These are phyloP conservation scores for Dalbergia cochinchinensis DNA, from an alignment of 306 rosid genomes.

Conservation along the genomic window DNA sequence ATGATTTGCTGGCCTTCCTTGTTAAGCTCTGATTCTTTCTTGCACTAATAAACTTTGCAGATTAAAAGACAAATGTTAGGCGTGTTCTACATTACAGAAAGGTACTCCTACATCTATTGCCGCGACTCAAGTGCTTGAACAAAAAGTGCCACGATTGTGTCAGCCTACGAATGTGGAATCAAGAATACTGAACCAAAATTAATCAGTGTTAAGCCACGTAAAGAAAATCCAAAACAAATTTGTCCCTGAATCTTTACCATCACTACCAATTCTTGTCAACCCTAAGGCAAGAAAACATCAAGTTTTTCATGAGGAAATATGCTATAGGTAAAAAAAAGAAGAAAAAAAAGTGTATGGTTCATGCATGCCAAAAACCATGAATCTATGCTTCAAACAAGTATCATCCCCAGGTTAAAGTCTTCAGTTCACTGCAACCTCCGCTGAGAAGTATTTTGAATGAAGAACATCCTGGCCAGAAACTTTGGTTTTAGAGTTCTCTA, in stretches of 20 bases:
- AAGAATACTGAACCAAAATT: constrained; percentile 28
- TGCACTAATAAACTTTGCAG: too few relatives aligned
- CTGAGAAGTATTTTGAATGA: constrained; percentile 57
- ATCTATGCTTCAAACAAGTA: constrained; percentile 34
- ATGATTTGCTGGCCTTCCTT: too few relatives aligned
- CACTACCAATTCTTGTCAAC: constrained; percentile 39
- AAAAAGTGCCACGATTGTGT: not conserved
- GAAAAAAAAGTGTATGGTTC: constrained; percentile 38
- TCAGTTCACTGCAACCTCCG: constrained; percentile 81
- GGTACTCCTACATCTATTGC: not conserved
- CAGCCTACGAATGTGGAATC: not conserved
- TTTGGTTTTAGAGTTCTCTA: constrained; percentile 56
- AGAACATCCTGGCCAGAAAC: constrained; percentile 61
- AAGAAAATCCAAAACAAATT: constrained; percentile 37
- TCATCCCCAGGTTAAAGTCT: constrained; percentile 23
- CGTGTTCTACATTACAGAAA: not conserved
- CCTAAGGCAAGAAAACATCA: constrained; percentile 40
- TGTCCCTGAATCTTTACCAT: constrained; percentile 28
- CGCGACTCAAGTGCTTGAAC: too few relatives aligned
- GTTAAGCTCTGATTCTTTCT: too few relatives aligned
- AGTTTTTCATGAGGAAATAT: constrained; percentile 39
- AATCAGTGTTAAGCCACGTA: constrained; percentile 29
- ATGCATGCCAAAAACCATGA: constrained; percentile 42
- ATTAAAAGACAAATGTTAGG: too few relatives aligned
- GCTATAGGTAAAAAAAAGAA: constrained; percentile 10